Evolutionary conservation across 73 alveolate species (phyloP), one percentile per base, ranked within the genome.

Genomic region (Paramecium sexaurelia): DNA sequence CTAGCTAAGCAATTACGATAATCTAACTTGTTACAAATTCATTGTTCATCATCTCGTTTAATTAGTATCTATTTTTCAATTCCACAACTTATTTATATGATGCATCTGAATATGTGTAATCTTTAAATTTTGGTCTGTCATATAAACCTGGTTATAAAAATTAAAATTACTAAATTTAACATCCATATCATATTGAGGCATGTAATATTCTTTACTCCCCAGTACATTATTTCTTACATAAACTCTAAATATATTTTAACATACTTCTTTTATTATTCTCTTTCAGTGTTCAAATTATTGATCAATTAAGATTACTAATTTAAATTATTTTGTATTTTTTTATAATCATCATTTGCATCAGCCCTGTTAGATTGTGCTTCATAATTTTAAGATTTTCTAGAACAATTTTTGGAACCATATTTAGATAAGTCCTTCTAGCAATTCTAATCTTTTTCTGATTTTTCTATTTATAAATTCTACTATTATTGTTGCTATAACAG

Each of bases 51-150:
- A 61, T 61, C 43, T 73, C 87, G 22, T 73, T 36, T 36, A 36
- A 27, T 39, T 73, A 73, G 39, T 27, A 73, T 73, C 87, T 73
- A 73, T 73, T 73, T 73, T 73, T 73, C n/a, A 36, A 15, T 36
- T 73, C 87, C 10, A 73, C 87, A 36, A 73, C 57, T 33, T 32
- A 8, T 39, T 73, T 73, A 73, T 73, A 73, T 32, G 87, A 73
- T 27, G 43, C 33, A 33, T 33, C 66, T 73, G 13, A 73, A 36
- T 36, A 39, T 10, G 61, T 36, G 26, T 27, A 73, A 5, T 61
- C 83, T 61, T 61, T 61, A 32, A 61, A 61, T 32, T 61, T 61
- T 0, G 83, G 87, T 73, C 87, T 73, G 36, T 73, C 87, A n/a
- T 73, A 73, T 27, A 73, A 39, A 37, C 57, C 87, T 73, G 35